Conservation (phyloP, 2,329 filamentous ascomycete species). For the Claviceps sp. region DNA sequence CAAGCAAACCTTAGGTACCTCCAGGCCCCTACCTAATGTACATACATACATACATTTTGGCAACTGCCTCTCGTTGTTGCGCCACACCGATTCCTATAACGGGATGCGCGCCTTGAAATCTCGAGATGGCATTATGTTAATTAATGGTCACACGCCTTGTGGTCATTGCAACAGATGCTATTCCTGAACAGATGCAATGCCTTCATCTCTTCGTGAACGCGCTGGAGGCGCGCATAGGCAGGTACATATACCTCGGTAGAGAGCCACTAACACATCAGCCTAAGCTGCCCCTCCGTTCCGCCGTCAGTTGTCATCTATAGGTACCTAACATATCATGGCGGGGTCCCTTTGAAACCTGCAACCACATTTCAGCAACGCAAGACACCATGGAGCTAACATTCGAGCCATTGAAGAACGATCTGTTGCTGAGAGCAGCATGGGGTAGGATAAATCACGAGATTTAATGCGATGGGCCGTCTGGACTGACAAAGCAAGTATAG, state of each 20-base stretch:
- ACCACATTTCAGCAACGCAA: background rate
- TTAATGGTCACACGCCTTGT: too few species aligned
- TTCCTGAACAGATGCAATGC: too few species aligned
- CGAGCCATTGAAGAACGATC: constrained; percentile 78
- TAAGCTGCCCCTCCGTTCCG: background rate
- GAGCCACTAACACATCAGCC: background rate
- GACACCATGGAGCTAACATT: constrained; percentile 57
- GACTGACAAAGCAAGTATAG: constrained; percentile 28
- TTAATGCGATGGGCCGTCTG: background rate
- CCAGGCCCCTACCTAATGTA: too few species aligned
- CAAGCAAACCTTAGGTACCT: background rate
- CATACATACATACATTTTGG: too few species aligned
- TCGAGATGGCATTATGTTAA: too few species aligned
- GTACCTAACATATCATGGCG: background rate
- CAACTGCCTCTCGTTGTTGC: too few species aligned
- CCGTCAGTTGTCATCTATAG: background rate
- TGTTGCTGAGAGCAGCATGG: constrained; percentile 79
- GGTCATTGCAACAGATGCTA: too few species aligned
- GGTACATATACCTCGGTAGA: background rate
- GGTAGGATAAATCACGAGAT: constrained; percentile 38
- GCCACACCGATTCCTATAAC: too few species aligned
- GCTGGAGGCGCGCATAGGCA: background rate
- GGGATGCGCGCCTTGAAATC: too few species aligned
- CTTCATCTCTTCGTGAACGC: too few species aligned
- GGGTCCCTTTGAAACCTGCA: background rate